Conservation (phyloP, 345 rosid genomes). For the Citrus inodora region DNA sequence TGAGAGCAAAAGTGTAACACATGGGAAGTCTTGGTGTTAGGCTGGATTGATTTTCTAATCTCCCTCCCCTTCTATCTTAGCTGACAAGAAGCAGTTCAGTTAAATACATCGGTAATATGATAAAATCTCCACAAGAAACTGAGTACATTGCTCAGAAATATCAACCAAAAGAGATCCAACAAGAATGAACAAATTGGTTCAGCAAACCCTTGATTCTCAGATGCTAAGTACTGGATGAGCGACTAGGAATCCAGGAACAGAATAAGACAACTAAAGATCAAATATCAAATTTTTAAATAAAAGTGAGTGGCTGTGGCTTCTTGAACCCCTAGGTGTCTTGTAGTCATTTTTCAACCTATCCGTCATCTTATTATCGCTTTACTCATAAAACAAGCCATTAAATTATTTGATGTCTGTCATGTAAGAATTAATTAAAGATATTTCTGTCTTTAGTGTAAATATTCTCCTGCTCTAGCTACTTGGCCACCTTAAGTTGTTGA, state of each 20-base stretch:
- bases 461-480: neutral
- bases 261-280: neutral
- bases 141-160: neutral
- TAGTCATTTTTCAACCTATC: neutral
- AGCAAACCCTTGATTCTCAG: neutral
- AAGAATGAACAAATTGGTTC: neutral
- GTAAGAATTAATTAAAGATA: neutral
- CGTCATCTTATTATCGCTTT: neutral
- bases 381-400: neutral
- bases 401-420: neutral
- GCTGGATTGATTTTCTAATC: neutral
- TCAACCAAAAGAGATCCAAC: neutral
- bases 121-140: neutral
- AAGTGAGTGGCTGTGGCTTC: neutral
- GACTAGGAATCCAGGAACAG: neutral
- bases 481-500: neutral
- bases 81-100: neutral
- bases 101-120: neutral
- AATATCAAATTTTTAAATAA: neutral
- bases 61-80: neutral
- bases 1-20: neutral
- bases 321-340: neutral
- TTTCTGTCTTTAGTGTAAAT: neutral
- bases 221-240: neutral
- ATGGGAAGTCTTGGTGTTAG: neutral